Evolutionary conservation across 352 stramenopile species (phyloP).

Genomic region (Peronospora destructor): DNA sequence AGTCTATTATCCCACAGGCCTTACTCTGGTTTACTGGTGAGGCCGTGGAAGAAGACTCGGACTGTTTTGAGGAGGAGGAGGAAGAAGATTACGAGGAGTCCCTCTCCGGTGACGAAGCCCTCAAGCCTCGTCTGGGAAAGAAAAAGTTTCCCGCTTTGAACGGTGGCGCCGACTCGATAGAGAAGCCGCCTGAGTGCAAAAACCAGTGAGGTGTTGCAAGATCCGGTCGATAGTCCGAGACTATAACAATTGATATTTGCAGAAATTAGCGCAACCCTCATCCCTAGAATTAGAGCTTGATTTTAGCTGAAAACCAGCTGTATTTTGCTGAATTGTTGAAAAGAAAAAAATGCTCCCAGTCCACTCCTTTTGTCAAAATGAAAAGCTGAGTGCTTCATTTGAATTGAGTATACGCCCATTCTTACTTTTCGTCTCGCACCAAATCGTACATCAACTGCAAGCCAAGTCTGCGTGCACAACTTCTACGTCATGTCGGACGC

Average conservation of each 20-base stretch:
- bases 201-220: conserved; percentile 67
- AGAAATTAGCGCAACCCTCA: not conserved
- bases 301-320: conserved; percentile 1
- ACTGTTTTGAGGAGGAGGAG: conserved; percentile 54
- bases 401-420: conserved; percentile 3
- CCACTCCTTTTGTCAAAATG: not conserved
- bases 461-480: not conserved
- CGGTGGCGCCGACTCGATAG: conserved; percentile 45
- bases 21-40: conserved; percentile 85
- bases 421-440: conserved; percentile 12
- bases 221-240: conserved; percentile 8
- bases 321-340: too few species aligned
- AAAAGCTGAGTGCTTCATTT: not conserved
- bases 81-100: conserved; percentile 60
- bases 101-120: conserved; percentile 47
- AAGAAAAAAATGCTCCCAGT: too few species aligned
- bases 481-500: conserved; percentile 23
- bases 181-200: conserved; percentile 87
- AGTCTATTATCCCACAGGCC: conserved; percentile 83
- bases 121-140: conserved; percentile 43
- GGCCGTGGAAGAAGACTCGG: conserved; percentile 68
- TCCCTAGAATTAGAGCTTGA: conserved; percentile 4
- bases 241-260: conserved; percentile 25
- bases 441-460: conserved; percentile 5
- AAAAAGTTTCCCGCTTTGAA: conserved; percentile 78